These are phyloP conservation scores for Claviceps humidiphila DNA, from an alignment of 2,329 filamentous ascomycete species.

Conservation along the genomic window DNA sequence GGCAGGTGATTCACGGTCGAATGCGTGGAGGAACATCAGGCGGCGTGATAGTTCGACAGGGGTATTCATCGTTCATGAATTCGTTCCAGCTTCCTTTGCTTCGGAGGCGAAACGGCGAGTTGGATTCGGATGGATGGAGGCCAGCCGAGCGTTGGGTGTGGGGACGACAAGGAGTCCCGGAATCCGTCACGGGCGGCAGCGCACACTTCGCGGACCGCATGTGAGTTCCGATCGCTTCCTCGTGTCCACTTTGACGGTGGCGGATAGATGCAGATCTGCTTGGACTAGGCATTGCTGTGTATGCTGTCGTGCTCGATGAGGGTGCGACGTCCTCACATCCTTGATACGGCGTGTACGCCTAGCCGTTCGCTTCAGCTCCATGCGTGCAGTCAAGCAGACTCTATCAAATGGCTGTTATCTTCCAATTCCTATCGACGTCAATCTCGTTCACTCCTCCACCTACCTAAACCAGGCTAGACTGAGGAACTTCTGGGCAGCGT, in stretches of 20 bases:
- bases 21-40: neutral
- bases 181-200: neutral
- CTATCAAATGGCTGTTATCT: neutral
- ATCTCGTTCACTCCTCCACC: slow-evolving; percentile 3
- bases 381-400: neutral
- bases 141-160: neutral
- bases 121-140: neutral
- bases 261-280: slow-evolving; percentile 4
- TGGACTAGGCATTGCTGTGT: neutral
- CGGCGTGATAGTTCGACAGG: neutral
- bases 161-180: neutral
- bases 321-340: neutral
- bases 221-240: slow-evolving; percentile 7
- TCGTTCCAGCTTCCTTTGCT: neutral
- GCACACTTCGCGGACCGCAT: slow-evolving; percentile 3
- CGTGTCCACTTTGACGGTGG: slow-evolving; percentile 7
- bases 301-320: neutral
- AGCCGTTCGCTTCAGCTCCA: neutral
- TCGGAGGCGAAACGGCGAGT: neutral
- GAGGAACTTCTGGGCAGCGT: slow-evolving; percentile 5
- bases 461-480: slow-evolving; percentile 7
- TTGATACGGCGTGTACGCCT: neutral
- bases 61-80: neutral
- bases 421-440: neutral
- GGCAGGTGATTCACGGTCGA: neutral